Base-by-base conservation (phyloP, 192 early-diverging fungal species). In the Mortierella claussenii region DNA sequence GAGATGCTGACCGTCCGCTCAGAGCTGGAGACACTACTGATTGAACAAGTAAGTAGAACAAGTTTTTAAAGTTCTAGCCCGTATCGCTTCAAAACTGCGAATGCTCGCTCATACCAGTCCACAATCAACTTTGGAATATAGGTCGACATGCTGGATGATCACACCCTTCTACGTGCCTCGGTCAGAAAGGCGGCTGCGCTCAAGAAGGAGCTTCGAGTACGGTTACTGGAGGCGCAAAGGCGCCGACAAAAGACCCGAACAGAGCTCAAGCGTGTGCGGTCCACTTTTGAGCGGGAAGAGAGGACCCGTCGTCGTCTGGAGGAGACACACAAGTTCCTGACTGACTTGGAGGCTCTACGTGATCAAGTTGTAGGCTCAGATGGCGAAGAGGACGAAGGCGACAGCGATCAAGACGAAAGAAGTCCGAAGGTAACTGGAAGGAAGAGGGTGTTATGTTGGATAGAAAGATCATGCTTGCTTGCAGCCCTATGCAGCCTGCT, bases 241-340 rank as follows among this genome's bases (percentile, higher is more conserved):
- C 42, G 24, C 24, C 49, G 71, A 9, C 71, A 61, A 33, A 59
- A 42, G 44, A 65, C 61, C 0, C 18, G 71, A 10, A 43, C 60
- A 31, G 58, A 76, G 13, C 45, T 76, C 21, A 40, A 33, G 24
- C 57, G 51, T 3, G 71, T 76, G 21, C 55, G 71, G 20, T 30
- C 46, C 4, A 43, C 17, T 28, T 76, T 76, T 66, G 71, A 76
- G 24, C 13, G 71, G 8, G 64, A 76, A 23, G 71, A 76, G 6
- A 52, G 71, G 21, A 57, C 52, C 28, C 55, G 71, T 17, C 63
- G 57, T 40, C 49, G 71, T 8, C 26, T 76, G 31, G 71, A 76
- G 52, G 71, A 67, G 27, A 76, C 64, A 2, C 71, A 76, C 23
- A 54, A 48, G 9, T 76, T 76, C 59, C 55, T 76, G 56, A 67